These are phyloP conservation scores for Biancaea sappan DNA, from an alignment of 306 rosid genomes.

Conservation along the genomic window DNA sequence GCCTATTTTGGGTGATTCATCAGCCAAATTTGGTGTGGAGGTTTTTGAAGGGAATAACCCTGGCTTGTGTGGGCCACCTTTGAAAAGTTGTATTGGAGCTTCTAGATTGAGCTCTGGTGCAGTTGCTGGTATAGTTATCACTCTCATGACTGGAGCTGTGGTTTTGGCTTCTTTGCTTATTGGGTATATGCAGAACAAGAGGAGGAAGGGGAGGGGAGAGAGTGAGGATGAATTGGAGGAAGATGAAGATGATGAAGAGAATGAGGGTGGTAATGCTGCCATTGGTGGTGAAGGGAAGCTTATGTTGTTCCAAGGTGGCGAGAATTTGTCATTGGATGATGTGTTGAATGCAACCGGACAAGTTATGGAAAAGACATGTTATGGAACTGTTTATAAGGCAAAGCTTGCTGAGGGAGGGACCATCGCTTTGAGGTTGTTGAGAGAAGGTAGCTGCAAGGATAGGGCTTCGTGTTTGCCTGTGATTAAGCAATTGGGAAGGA, in stretches of 20 bases:
- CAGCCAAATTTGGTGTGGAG: constrained; percentile 77
- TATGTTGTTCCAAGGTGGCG: constrained; percentile 89
- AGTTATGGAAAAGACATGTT: constrained; percentile 95
- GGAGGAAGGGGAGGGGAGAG: constrained; percentile 67
- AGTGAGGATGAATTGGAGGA: constrained; percentile 88
- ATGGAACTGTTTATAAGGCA: constrained; percentile 97
- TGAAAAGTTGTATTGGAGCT: constrained; percentile 61
- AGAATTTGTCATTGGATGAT: constrained; percentile 90
- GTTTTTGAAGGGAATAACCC: constrained; percentile 86
- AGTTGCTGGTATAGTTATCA: constrained; percentile 93
- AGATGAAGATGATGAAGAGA: constrained; percentile 75
- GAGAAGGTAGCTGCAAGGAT: constrained; percentile 98
- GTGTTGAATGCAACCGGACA: constrained; percentile 98
- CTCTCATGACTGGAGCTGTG: constrained; percentile 91
- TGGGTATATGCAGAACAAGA: constrained; percentile 92
- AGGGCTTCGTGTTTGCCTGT: constrained; percentile 70
- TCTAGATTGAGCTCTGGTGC: constrained; percentile 89
- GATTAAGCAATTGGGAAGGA: constrained; percentile 85
- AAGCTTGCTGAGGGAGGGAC: constrained; percentile 95
- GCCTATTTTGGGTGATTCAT: constrained; percentile 67
- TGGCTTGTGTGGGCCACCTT: constrained; percentile 83
- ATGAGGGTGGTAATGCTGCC: constrained; percentile 27
- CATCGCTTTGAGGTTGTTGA: constrained; percentile 84
- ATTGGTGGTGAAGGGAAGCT: constrained; percentile 89
- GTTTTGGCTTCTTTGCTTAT: constrained; percentile 85